Evolutionary conservation across 108 stramenopile species (phyloP).

Genomic region (Nannochloropsis oceanica): DNA sequence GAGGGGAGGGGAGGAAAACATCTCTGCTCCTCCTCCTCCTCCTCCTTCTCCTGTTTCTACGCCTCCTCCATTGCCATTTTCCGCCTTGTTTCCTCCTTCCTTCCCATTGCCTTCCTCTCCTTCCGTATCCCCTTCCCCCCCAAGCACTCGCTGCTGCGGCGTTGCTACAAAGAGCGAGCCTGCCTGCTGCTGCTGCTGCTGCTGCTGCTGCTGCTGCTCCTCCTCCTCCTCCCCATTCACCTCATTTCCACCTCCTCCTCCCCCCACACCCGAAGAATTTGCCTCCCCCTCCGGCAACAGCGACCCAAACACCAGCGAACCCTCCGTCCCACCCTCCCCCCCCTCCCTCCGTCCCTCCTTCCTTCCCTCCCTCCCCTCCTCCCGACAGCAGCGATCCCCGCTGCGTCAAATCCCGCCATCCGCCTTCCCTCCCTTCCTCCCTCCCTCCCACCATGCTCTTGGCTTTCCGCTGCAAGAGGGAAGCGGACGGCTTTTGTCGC

Average conservation of each 20-base stretch:
- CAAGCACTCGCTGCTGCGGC: neutral
- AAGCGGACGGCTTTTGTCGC: neutral
- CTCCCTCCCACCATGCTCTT: neutral
- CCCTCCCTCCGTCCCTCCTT: neutral
- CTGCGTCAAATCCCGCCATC: neutral
- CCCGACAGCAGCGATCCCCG: neutral
- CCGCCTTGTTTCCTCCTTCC: neutral
- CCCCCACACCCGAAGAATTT: neutral
- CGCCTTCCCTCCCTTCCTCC: too few relatives aligned
- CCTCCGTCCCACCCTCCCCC: neutral
- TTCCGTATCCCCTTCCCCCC: neutral
- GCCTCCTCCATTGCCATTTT: neutral
- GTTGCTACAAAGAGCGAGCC: too few relatives aligned
- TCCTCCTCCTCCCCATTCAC: too few relatives aligned
- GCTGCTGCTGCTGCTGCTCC: too few relatives aligned
- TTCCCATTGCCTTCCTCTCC: neutral
- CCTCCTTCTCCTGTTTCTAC: neutral
- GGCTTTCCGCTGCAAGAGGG: neutral
- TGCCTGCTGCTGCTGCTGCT: too few relatives aligned
- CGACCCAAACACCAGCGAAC: neutral
- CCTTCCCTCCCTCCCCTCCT: neutral
- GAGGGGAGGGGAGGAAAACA: neutral
- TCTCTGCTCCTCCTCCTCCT: neutral
- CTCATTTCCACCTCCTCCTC: too few relatives aligned
- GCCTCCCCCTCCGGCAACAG: neutral